Evolutionary conservation across 768 basidiomycete species (phyloP).

Genomic region (Lentinula aciculospora): DNA sequence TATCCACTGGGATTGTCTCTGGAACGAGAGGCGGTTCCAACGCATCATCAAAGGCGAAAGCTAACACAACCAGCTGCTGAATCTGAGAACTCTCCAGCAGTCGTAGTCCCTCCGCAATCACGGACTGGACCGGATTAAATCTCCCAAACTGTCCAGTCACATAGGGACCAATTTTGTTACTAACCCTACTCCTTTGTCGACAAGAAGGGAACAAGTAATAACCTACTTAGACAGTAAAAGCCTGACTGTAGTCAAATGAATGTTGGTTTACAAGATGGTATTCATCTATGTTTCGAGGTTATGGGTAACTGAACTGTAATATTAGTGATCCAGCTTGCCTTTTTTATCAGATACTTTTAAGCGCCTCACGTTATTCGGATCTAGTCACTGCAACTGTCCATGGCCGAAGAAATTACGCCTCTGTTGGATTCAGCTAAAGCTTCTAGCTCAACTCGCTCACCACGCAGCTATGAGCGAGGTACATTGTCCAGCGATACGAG

Average conservation of each 20-base stretch:
- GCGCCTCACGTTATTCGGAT: too few relatives aligned
- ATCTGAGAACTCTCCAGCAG: background rate
- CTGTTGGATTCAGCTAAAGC: background rate
- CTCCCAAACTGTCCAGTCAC: background rate
- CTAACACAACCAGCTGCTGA: background rate
- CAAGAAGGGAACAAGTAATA: background rate
- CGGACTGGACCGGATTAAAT: background rate
- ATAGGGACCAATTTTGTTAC: too few relatives aligned
- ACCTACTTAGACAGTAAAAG: too few relatives aligned
- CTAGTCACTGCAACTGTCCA: background rate
- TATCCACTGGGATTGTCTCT: background rate
- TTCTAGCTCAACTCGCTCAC: background rate
- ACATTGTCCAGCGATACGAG: background rate
- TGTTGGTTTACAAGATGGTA: too few relatives aligned
- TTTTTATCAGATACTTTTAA: too few relatives aligned
- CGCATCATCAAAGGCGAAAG: background rate
- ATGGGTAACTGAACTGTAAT: too few relatives aligned
- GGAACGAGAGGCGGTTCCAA: background rate
- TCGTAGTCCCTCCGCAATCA: background rate
- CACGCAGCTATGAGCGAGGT: background rate
- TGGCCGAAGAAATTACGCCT: background rate
- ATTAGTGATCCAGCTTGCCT: too few relatives aligned
- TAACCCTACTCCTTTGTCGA: background rate
- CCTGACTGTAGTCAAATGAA: too few relatives aligned
- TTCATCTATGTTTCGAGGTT: too few relatives aligned